Conservation (phyloP, 768 basidiomycete species). For the Tricholoma furcatifolium region DNA sequence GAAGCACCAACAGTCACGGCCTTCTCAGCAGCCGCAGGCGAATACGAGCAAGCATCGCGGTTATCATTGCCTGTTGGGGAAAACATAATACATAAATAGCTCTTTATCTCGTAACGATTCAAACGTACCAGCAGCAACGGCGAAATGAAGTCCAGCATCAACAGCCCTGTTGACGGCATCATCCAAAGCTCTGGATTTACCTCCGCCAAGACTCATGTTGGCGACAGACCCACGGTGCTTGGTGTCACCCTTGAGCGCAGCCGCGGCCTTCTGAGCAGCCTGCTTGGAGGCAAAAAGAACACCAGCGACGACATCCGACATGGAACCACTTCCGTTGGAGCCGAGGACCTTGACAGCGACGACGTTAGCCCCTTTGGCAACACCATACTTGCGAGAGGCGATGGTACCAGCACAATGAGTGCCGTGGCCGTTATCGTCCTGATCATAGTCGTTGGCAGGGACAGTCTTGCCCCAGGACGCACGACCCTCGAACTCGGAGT, state of each 20-base stretch:
- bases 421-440: slow-evolving; percentile 95
- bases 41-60: slow-evolving; percentile 89
- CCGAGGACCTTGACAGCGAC: slow-evolving; percentile 93
- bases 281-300: slow-evolving; percentile 72
- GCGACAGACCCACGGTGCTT: slow-evolving; percentile 92
- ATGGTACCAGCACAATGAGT: slow-evolving; percentile 96
- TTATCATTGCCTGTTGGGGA: slow-evolving; percentile 67
- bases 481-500: slow-evolving; percentile 86
- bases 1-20: slow-evolving; percentile 96
- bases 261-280: slow-evolving; percentile 53
- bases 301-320: slow-evolving; percentile 92
- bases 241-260: slow-evolving; percentile 74
- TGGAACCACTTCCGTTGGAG: slow-evolving; percentile 90
- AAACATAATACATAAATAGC: background rate
- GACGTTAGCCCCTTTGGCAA: slow-evolving; percentile 90
- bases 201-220: slow-evolving; percentile 98
- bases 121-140: slow-evolving; percentile 89
- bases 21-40: slow-evolving; percentile 85
- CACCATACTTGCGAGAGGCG: slow-evolving; percentile 90
- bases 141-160: slow-evolving; percentile 84
- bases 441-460: slow-evolving; percentile 77
- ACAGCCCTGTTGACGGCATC: slow-evolving; percentile 85
- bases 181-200: slow-evolving; percentile 85
- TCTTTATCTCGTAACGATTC: background rate
- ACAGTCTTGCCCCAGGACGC: slow-evolving; percentile 94